Conservation (phyloP, 805 yeast species). For the Myxozyma monticola region DNA sequence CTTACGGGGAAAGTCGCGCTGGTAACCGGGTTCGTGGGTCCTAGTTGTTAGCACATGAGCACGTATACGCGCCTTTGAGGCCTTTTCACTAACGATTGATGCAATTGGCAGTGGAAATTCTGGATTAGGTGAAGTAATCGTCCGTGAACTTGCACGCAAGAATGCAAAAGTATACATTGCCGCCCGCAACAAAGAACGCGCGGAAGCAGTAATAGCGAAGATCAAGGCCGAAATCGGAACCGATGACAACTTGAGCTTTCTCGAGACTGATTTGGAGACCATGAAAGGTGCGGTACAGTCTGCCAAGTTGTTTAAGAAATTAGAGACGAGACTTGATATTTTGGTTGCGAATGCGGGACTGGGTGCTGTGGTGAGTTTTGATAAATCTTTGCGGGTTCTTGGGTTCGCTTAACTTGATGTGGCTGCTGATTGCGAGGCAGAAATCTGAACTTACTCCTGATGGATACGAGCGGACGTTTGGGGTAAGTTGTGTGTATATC, state of each 20-base stretch:
- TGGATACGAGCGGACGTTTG: constrained; percentile 27
- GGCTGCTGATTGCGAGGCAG: constrained; percentile 3
- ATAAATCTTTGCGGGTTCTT: neutral
- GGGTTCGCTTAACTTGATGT: neutral
- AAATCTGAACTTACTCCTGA: constrained; percentile 22
- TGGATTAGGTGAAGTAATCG: constrained; percentile 27
- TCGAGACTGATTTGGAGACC: constrained; percentile 24
- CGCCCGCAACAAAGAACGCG: constrained; percentile 17
- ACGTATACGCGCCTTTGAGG: neutral
- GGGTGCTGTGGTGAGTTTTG: constrained; percentile 18
- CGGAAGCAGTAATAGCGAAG: constrained; percentile 21
- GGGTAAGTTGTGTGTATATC: constrained; percentile 7
- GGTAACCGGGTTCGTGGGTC: constrained; percentile 22
- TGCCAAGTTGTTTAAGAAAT: constrained; percentile 42
- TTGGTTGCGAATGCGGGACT: constrained; percentile 74
- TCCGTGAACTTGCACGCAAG: constrained; percentile 25
- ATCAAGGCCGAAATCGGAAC: constrained; percentile 14
- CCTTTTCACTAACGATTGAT: too few species aligned
- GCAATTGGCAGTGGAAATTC: constrained; percentile 25
- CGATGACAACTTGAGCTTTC: constrained; percentile 15
- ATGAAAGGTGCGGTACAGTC: constrained; percentile 19
- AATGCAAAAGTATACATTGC: constrained; percentile 28
- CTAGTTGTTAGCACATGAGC: too few species aligned
- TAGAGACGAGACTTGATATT: constrained; percentile 54
- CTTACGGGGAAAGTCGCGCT: constrained; percentile 23